Base-by-base conservation (phyloP, 176 grass and related monocot genomes). In the Phoenix roebelenii region DNA sequence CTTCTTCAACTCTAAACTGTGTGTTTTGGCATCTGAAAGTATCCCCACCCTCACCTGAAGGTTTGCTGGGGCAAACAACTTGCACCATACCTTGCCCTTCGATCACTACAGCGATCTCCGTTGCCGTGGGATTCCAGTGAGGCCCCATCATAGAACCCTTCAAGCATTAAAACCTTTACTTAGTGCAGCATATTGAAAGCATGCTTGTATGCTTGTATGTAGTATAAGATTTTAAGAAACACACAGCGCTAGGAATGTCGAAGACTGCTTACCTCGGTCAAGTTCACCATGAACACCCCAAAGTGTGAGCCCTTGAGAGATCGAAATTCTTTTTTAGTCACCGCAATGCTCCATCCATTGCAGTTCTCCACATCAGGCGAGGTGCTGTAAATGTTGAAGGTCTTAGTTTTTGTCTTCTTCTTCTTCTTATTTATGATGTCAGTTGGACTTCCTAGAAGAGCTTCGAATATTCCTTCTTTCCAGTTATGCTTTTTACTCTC, bases 61-160 rank as follows among this genome's bases (percentile, higher is more conserved):
- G 52, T 55, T 24, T 76, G 30, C 80, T 74, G 3, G 87, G 81
- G 63, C 87, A 91, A 3, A 97, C 72, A 25, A 81, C 64, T 70
- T 88, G 87, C 61, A 97, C 81, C 24, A 97, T 74, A 7, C 93
- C 87, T 12, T 55, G 74, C 9, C 93, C 93, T 1, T 67, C 32
- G 0, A 63, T 80, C 3, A 88, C 87, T 25, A 92, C 64, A 22
- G 84, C 77, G 32, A 98, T 83, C 93, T 98, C 84, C 4, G 70
- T 83, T 4, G 87, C 87, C 67, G 30, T 91, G 14, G 93, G 93
- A 61, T 98, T 98, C 93, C 93, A 98, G 51, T 98, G 93, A 55
- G 84, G 93, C 20, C 75, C 81, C 79, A 92, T 85, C 93, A 97
- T 97, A 15, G 87, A 77, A 1, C 84, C 84, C 93, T 97, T 60